Evolutionary conservation across 306 rosid species (phyloP).

Genomic region (Pterocarpus santalinus): DNA sequence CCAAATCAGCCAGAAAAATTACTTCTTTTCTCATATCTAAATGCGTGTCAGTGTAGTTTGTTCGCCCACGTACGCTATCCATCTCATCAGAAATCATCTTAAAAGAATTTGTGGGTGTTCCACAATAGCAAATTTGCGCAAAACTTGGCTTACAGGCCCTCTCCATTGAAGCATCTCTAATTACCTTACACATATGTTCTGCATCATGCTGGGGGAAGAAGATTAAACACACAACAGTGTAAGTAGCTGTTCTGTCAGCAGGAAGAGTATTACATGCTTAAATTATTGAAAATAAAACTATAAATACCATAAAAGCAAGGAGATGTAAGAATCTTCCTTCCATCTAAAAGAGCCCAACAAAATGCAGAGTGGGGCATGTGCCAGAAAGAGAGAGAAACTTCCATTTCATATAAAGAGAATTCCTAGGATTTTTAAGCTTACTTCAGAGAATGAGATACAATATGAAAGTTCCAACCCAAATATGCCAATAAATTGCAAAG

Average conservation of each 20-base stretch:
- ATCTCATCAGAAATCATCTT: constrained; percentile 58
- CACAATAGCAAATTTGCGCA: constrained; percentile 60
- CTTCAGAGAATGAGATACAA: constrained; percentile 22
- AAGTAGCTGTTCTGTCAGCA: constrained; percentile 10
- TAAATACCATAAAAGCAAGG: constrained; percentile 34
- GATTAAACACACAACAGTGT: constrained; percentile 21
- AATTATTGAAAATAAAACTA: constrained; percentile 7
- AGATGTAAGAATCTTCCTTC: constrained; percentile 5
- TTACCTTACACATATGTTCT: constrained; percentile 68
- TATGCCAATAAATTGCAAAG: constrained; percentile 30
- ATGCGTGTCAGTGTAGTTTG: constrained; percentile 45
- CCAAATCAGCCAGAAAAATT: constrained; percentile 43
- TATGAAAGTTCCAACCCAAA: constrained; percentile 30
- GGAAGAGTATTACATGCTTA: constrained; percentile 21
- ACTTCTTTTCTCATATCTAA: constrained; percentile 66
- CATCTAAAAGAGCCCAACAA: constrained; percentile 1
- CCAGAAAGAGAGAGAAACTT: constrained; percentile 14
- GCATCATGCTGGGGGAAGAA: constrained; percentile 74
- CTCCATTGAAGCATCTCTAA: constrained; percentile 64
- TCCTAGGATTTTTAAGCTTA: background rate
- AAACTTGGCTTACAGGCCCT: constrained; percentile 51
- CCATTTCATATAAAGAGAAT: constrained; percentile 21
- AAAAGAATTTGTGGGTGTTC: constrained; percentile 65
- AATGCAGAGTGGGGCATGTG: constrained; percentile 10
- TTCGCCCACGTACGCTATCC: constrained; percentile 49